A percentile compares a stretch with the other conserved stretches of the same genome.
These are phyloP conservation scores for Tricholoma saponaceum DNA, from an alignment of 768 basidiomycete species.

Conservation along the genomic window DNA sequence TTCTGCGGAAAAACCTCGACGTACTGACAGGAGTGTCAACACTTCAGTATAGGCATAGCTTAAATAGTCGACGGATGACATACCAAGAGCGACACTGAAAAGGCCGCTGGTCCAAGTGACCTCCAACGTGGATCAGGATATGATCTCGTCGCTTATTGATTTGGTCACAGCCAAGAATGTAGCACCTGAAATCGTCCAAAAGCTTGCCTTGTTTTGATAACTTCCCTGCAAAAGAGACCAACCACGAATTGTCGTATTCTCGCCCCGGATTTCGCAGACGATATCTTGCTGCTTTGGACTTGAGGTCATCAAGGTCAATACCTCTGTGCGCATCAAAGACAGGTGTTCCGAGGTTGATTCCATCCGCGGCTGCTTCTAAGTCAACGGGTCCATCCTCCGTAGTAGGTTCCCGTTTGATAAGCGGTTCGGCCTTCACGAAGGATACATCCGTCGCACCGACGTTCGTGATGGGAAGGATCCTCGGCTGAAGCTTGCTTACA, in stretches of 20 bases:
- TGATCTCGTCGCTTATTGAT: conserved; percentile 71
- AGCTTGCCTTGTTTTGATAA: conserved; percentile 54
- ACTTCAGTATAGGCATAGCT: background rate
- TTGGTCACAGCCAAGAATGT: conserved; percentile 61
- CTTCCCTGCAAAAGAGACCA: conserved; percentile 65
- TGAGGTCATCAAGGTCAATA: conserved; percentile 49
- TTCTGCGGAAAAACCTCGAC: conserved; percentile 65
- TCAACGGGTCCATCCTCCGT: background rate
- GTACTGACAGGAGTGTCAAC: conserved; percentile 33
- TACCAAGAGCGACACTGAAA: conserved; percentile 65
- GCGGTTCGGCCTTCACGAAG: background rate
- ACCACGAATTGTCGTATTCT: conserved; percentile 63
- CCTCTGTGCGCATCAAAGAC: conserved; percentile 64
- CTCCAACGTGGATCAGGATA: conserved; percentile 70
- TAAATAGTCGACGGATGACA: background rate
- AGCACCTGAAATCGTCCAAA: conserved; percentile 62
- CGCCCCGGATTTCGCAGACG: conserved; percentile 47
- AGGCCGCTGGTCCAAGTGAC: conserved; percentile 65
- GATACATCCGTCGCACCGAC: background rate
- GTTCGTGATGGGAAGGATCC: background rate
- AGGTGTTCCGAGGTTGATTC: conserved; percentile 43
- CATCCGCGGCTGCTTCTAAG: background rate
- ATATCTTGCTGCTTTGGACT: conserved; percentile 52
- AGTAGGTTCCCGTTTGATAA: background rate
- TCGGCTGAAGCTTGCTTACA: background rate